Percentiles rank a stretch among this genome's conserved stretches.
Conservation (phyloP, 805 yeast species). For the Kregervanrija fluxuum region DNA sequence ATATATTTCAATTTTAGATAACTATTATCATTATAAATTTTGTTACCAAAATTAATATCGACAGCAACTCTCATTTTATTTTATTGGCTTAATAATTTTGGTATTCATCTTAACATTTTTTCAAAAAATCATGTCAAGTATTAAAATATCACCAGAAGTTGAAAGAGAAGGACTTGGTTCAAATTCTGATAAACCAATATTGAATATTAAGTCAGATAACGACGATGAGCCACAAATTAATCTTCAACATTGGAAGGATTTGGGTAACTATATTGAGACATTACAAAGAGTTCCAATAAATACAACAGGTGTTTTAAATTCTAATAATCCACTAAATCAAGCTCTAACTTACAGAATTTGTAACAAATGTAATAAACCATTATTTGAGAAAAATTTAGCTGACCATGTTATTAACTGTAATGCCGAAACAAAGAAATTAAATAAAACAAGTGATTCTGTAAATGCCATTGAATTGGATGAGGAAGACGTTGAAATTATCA, state of each 20-base stretch:
- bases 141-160: conserved; percentile 16
- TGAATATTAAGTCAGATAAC: conserved; percentile 6
- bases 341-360: conserved; percentile 40
- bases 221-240: conserved; percentile 10
- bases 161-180: conserved; percentile 20
- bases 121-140: background rate
- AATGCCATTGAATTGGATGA: conserved; percentile 6
- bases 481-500: background rate
- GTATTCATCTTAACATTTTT: no score
- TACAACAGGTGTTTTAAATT: conserved; percentile 5
- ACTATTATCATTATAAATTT: background rate
- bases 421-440: conserved; percentile 21
- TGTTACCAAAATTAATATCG: no score
- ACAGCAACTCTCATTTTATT: no score
- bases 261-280: conserved; percentile 28
- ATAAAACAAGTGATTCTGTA: conserved; percentile 6
- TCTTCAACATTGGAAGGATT: conserved; percentile 29
- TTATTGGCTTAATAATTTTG: no score
- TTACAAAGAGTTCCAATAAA: conserved; percentile 15
- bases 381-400: conserved; percentile 30
- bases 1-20: background rate
- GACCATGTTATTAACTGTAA: conserved; percentile 35
- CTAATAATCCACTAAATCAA: conserved; percentile 30
- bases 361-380: conserved; percentile 40
- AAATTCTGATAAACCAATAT: conserved; percentile 19